phyloP scores from a whole-genome alignment of 225 moss, liverwort and hornwort genomes.

The Straminergon stramineum region DNA sequence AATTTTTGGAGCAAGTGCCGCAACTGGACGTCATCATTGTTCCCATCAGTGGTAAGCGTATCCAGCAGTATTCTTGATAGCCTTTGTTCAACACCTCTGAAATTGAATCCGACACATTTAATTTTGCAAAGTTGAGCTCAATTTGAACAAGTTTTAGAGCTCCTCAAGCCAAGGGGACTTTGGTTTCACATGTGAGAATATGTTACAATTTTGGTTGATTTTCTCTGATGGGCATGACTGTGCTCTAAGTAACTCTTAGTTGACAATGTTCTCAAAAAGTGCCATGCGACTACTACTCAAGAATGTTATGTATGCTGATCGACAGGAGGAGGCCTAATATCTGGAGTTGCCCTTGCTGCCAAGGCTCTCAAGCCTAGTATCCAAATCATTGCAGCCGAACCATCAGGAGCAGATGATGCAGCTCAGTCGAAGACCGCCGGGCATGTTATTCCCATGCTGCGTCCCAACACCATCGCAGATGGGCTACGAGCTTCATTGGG shows the following conservation, averaged over 20 bases:
- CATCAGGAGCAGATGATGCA: constrained; percentile 80
- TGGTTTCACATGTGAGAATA: not conserved
- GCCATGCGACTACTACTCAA: not conserved
- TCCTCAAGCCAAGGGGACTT: not conserved
- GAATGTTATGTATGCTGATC: not conserved
- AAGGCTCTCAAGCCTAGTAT: constrained; percentile 63
- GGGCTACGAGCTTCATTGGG: constrained; percentile 65
- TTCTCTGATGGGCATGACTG: not conserved
- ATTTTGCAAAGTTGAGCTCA: not conserved
- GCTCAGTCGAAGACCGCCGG: constrained; percentile 61
- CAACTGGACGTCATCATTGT: constrained; percentile 67
- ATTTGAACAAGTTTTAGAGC: not conserved
- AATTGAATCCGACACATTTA: not conserved
- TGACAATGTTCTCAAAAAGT: not conserved
- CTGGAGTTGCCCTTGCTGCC: constrained; percentile 67
- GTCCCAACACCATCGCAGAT: constrained; percentile 63
- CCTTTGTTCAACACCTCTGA: not conserved
- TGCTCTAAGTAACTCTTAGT: not conserved
- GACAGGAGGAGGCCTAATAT: constrained; percentile 66
- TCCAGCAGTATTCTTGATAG: not conserved
- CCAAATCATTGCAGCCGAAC: constrained; percentile 68
- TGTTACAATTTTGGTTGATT: not conserved
- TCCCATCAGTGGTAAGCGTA: constrained; percentile 68
- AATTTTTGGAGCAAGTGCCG: constrained; percentile 76
- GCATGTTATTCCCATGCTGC: constrained; percentile 37